Percentiles rank a stretch among this genome's conserved stretches.
Conservation (phyloP, 2,329 filamentous ascomycete species). For the Sclerotinia trifoliorum region DNA sequence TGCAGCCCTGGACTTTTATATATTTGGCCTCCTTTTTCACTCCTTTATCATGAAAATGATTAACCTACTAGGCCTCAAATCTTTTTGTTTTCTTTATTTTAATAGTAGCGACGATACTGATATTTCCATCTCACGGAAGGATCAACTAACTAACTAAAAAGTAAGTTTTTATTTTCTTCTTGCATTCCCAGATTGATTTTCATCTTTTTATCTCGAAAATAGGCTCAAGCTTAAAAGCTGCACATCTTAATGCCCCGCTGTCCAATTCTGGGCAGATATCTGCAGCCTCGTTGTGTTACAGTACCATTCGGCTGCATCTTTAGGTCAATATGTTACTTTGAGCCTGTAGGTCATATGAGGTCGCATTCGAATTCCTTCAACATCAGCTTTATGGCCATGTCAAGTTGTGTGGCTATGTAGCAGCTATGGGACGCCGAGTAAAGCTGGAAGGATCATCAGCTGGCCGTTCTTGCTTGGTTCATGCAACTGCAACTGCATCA, state of each 20-base stretch:
- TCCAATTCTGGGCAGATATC: neutral
- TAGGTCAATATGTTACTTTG: neutral
- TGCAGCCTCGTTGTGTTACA: neutral
- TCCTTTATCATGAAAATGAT: neutral
- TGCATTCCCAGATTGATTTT: neutral
- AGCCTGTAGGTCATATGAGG: neutral
- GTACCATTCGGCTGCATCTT: neutral
- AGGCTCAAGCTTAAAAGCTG: neutral
- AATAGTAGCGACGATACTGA: neutral
- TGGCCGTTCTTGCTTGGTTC: neutral
- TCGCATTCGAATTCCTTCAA: neutral
- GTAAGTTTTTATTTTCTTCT: neutral
- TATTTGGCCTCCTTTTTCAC: neutral
- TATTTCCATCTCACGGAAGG: neutral
- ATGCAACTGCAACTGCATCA: neutral
- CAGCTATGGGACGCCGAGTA: neutral
- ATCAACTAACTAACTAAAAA: neutral
- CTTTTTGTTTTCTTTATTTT: neutral
- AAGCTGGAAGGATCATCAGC: neutral
- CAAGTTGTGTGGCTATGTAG: slow-evolving; percentile 5
- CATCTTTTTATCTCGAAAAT: neutral
- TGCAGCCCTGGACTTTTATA: neutral
- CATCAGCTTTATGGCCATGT: neutral
- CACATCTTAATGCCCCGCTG: neutral
- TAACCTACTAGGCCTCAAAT: neutral